Base-by-base conservation (phyloP, 805 yeast species). In the Maudiozyma bulderi region DNA sequence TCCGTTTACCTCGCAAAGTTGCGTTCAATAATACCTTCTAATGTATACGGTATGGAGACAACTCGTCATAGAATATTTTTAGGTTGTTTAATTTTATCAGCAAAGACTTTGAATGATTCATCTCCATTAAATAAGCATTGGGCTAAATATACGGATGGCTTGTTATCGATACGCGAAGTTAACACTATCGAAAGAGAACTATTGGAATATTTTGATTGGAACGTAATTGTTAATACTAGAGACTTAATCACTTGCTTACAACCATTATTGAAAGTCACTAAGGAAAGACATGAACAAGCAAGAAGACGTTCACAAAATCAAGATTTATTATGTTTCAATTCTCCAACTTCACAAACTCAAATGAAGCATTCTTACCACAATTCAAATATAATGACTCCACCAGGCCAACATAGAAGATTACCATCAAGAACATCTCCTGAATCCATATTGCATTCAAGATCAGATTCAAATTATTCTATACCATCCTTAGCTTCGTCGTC, bases 111-210 rank as follows among this genome's bases (percentile, higher is more conserved):
- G 54, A 91, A 91, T 68, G 99, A 91, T 71, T 85, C 95, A 3
- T 83, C 95, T 20, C 99, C 99, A 41, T 76, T 91, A 64, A 91
- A 91, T 70, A 90, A 85, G 69, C 97, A 93, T 71, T 91, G 99
- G 99, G 83, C 95, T 5, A 76, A 80, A 52, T 90, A 91, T 72
- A 90, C 98, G 3, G 82, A 84, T 62, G 97, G 97, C 0, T 73
- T 93, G 41, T 76, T 91, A 52, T 64, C 81, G 8, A 70, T 86
- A 38, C 74, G 74, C 26, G 98, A 91, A 61, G 88, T 93, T 47
- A 93, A 91, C 67, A 81, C 89, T 54, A 85, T 95, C 60, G 99
- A 91, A 69, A 76, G 90, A 56, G 98, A 91, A 69, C 72, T 93
- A 58, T 78, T 91, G 45, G 78, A 77, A 45, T 80, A 87, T 53